Percentiles rank a stretch among this genome's conserved stretches.
These are phyloP conservation scores for Eimeria sp. DNA, from an alignment of 169 alveolate species.

Conservation along the genomic window DNA sequence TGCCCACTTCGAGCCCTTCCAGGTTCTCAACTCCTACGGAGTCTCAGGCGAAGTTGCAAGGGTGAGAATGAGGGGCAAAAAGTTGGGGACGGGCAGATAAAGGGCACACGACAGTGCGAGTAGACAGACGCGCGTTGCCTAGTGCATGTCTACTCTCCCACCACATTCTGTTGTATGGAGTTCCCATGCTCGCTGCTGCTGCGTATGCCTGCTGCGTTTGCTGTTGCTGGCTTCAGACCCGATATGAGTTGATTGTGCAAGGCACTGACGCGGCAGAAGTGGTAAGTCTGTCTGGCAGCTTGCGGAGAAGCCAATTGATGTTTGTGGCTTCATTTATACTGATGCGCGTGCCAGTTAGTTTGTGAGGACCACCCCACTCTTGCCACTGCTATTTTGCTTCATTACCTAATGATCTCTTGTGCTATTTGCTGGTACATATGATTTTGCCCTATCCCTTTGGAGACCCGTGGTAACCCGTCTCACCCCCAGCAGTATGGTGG, in stretches of 20 bases:
- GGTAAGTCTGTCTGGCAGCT: background rate
- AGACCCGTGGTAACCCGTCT: too few relatives aligned
- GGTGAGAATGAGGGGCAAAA: background rate
- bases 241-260: slow-evolving; percentile 70
- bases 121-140: too few relatives aligned
- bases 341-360: too few relatives aligned
- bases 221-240: slow-evolving; percentile 22
- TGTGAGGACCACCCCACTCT: background rate
- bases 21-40: slow-evolving; percentile 78
- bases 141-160: too few relatives aligned
- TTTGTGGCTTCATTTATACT: background rate
- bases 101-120: background rate
- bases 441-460: too few relatives aligned
- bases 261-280: slow-evolving; percentile 39
- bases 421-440: background rate
- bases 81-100: background rate
- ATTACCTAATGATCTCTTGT: background rate
- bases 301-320: background rate
- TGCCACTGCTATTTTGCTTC: too few relatives aligned
- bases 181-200: too few relatives aligned
- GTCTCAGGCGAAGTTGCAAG: slow-evolving; percentile 65
- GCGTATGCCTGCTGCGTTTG: background rate
- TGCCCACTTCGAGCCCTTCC: slow-evolving; percentile 30
- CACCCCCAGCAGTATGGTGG: too few relatives aligned
- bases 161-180: too few relatives aligned